phyloP scores from a whole-genome alignment of 2,329 filamentous ascomycete genomes.

The Paraphoma sp. region DNA sequence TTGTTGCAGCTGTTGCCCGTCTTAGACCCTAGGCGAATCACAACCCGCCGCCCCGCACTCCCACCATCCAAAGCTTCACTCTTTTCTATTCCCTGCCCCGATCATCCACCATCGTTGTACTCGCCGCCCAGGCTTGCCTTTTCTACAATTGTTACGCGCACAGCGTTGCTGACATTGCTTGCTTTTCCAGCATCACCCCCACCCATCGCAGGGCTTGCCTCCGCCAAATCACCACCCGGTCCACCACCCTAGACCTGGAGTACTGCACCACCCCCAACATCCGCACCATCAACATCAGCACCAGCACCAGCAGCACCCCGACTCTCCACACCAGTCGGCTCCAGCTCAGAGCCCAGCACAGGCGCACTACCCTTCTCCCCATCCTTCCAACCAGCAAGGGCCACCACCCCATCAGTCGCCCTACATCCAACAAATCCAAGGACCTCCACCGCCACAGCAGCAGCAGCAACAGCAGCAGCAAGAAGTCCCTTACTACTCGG shows the following conservation, averaged over 20 bases:
- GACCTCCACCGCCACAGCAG: constrained; percentile 65
- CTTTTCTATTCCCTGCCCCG: constrained; percentile 20
- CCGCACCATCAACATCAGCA: constrained; percentile 43
- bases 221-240: constrained; percentile 62
- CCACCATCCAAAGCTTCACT: constrained; percentile 19
- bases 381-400: constrained; percentile 66
- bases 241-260: constrained; percentile 74
- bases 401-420: constrained; percentile 59
- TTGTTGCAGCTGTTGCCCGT: constrained; percentile 29
- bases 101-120: constrained; percentile 14
- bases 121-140: constrained; percentile 7
- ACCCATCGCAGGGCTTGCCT: constrained; percentile 76
- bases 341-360: constrained; percentile 63
- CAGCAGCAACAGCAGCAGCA: constrained; percentile 67
- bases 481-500: constrained; percentile 76
- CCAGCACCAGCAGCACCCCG: constrained; percentile 61
- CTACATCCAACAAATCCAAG: constrained; percentile 73
- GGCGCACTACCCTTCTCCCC: constrained; percentile 71
- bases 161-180: constrained; percentile 38
- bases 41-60: constrained; percentile 29
- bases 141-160: constrained; percentile 21
- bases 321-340: constrained; percentile 67
- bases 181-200: constrained; percentile 72
- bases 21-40: constrained; percentile 27
- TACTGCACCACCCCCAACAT: constrained; percentile 64